Evolutionary conservation across 805 yeast genomes (phyloP).

Genomic region (Saccharomyces eubayanus): DNA sequence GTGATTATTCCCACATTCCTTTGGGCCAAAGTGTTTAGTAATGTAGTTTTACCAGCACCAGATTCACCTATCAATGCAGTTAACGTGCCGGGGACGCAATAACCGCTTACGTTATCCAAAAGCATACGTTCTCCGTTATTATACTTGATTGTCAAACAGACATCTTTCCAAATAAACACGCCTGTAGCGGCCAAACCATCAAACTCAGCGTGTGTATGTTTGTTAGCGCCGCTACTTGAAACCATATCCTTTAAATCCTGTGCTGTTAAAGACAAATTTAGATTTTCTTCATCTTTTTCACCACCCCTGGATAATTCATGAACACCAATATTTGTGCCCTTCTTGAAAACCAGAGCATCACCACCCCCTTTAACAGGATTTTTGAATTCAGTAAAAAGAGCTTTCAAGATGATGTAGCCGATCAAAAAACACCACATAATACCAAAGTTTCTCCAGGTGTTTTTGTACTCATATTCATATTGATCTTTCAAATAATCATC

Average conservation of each 20-base stretch:
- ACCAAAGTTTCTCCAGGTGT: conserved; percentile 80
- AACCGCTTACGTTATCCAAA: conserved; percentile 57
- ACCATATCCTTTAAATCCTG: conserved; percentile 14
- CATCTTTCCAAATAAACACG: conserved; percentile 65
- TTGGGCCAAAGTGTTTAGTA: conserved; percentile 56
- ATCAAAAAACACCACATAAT: conserved; percentile 42
- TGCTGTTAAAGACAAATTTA: conserved; percentile 6
- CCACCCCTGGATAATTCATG: conserved; percentile 10
- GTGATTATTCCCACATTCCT: conserved; percentile 60
- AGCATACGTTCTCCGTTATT: conserved; percentile 48
- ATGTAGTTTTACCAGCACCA: conserved; percentile 71
- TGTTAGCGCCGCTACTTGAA: conserved; percentile 3
- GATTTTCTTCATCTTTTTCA: conserved; percentile 9
- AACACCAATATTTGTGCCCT: conserved; percentile 35
- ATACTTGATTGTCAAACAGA: conserved; percentile 55
- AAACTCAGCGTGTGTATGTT: conserved; percentile 7
- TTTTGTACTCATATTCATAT: conserved; percentile 45
- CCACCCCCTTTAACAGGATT: conserved; percentile 26
- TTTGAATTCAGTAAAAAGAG: conserved; percentile 20
- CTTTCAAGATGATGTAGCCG: conserved; percentile 18
- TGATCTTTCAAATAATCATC: conserved; percentile 43
- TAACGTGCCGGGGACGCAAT: conserved; percentile 68
- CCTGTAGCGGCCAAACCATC: conserved; percentile 31
- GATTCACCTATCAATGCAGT: conserved; percentile 69
- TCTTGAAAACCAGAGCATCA: conserved; percentile 41